Evolutionary conservation across 2,329 filamentous ascomycete genomes (phyloP).

Genomic region (Fusarium praegraminearum): DNA sequence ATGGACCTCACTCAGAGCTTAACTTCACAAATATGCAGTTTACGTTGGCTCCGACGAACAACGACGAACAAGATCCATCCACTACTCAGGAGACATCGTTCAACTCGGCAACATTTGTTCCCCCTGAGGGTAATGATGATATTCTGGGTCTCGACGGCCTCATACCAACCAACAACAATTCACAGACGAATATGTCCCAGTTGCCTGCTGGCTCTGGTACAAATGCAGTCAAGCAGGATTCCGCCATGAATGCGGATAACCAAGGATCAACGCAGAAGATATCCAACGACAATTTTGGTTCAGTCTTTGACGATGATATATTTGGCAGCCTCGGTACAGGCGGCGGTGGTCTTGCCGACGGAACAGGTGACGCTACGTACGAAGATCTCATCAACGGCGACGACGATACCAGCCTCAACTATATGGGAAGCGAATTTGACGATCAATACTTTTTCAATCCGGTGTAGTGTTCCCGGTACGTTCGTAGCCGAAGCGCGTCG

Average conservation of each 20-base stretch:
- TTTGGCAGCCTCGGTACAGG: slow-evolving; percentile 54
- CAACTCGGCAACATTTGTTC: slow-evolving; percentile 60
- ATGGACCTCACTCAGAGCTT: slow-evolving; percentile 53
- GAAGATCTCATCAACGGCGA: slow-evolving; percentile 63
- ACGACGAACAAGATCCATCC: slow-evolving; percentile 44
- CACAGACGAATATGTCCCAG: slow-evolving; percentile 29
- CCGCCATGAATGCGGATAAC: slow-evolving; percentile 5
- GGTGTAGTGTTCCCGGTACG: slow-evolving; percentile 10
- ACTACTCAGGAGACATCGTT: slow-evolving; percentile 56
- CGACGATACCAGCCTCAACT: slow-evolving; percentile 51
- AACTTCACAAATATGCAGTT: slow-evolving; percentile 70
- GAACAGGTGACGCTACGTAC: slow-evolving; percentile 57
- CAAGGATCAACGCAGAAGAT: slow-evolving; percentile 26
- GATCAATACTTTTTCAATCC: slow-evolving; percentile 57
- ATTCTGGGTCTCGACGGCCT: slow-evolving; percentile 50
- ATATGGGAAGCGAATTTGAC: slow-evolving; percentile 61
- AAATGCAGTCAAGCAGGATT: slow-evolving; percentile 28
- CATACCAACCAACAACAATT: slow-evolving; percentile 44
- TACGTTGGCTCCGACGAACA: slow-evolving; percentile 60
- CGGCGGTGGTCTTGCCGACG: slow-evolving; percentile 51
- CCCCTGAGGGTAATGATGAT: slow-evolving; percentile 49
- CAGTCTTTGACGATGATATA: slow-evolving; percentile 59
- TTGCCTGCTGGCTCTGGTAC: slow-evolving; percentile 25
- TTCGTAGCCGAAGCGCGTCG: neutral
- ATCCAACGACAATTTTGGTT: slow-evolving; percentile 45